These are phyloP conservation scores for Acidiella bohemica DNA, from an alignment of 495 filamentous ascomycete species.

Conservation along the genomic window DNA sequence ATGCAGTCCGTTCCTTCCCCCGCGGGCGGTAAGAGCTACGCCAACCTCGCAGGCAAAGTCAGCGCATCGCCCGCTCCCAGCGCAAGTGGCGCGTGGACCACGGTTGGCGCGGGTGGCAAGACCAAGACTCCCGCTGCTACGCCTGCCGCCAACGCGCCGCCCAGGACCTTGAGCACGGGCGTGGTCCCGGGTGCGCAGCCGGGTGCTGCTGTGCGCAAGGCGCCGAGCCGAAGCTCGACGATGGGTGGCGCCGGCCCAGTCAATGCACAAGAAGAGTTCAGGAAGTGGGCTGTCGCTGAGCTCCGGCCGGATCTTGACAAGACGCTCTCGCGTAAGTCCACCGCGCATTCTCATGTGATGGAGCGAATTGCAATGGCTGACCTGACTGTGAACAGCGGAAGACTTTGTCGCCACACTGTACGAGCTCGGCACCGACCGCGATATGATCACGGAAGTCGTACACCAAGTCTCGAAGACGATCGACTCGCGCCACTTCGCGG, in stretches of 20 bases:
- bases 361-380: too few species aligned
- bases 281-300: slow-evolving; percentile 74
- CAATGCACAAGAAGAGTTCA: slow-evolving; percentile 72
- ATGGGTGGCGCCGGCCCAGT: slow-evolving; percentile 33
- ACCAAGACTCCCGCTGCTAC: slow-evolving; percentile 49
- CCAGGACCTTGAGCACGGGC: slow-evolving; percentile 36
- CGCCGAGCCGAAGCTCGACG: slow-evolving; percentile 29
- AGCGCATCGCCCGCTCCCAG: slow-evolving; percentile 27
- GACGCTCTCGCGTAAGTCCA: slow-evolving; percentile 43
- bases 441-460: slow-evolving; percentile 77
- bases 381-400: slow-evolving; percentile 68
- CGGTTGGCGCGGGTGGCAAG: slow-evolving; percentile 90
- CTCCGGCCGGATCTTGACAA: slow-evolving; percentile 48
- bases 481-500: slow-evolving; percentile 82
- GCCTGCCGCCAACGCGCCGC: slow-evolving; percentile 31
- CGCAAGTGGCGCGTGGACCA: slow-evolving; percentile 68
- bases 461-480: slow-evolving; percentile 75
- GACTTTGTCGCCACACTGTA: slow-evolving; percentile 63
- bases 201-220: slow-evolving; percentile 31
- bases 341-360: too few species aligned
- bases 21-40: slow-evolving; percentile 73
- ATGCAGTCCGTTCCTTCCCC: slow-evolving; percentile 36
- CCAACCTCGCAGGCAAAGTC: slow-evolving; percentile 80
- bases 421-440: slow-evolving; percentile 57
- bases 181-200: slow-evolving; percentile 5